A percentile compares a stretch with the other conserved stretches of the same genome.
phyloP scores from a whole-genome alignment of 225 moss, liverwort and hornwort species.

The Straminergon stramineum region DNA sequence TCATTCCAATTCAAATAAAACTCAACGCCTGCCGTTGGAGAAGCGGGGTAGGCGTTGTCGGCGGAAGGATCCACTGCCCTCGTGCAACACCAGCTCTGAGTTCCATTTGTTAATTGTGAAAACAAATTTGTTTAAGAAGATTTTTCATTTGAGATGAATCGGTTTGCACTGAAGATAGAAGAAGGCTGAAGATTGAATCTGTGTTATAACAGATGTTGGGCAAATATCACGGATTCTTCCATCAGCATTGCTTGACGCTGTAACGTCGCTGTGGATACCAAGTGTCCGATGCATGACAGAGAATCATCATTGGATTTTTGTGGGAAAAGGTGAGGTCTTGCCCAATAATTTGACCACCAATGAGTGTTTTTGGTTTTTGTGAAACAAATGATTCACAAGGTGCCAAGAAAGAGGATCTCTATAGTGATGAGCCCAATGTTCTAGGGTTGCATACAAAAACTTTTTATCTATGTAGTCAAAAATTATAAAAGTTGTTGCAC shows the following conservation, averaged over 20 bases:
- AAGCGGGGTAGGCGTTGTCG: neutral
- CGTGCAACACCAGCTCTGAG: neutral
- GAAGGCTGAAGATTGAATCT: neutral
- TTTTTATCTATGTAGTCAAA: too few species aligned
- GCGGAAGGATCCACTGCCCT: too few species aligned
- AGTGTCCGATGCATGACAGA: too few species aligned
- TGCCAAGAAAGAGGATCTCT: too few species aligned
- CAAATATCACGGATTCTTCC: neutral
- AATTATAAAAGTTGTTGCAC: too few species aligned
- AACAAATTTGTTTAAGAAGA: neutral
- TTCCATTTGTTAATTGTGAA: neutral
- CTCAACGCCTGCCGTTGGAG: neutral
- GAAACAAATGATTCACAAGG: neutral
- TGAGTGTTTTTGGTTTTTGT: too few species aligned
- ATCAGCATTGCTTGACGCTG: neutral
- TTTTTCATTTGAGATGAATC: neutral
- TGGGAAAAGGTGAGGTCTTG: neutral
- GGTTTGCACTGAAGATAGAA: neutral
- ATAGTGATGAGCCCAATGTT: fast-evolving
- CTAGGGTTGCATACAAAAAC: neutral
- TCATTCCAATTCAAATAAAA: neutral
- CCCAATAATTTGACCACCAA: too few species aligned
- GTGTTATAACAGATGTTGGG: too few species aligned
- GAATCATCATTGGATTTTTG: too few species aligned
- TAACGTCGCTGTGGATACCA: neutral